Base-by-base conservation (phyloP, 2,329 filamentous ascomycete species). In the Ascochyta fabae region DNA sequence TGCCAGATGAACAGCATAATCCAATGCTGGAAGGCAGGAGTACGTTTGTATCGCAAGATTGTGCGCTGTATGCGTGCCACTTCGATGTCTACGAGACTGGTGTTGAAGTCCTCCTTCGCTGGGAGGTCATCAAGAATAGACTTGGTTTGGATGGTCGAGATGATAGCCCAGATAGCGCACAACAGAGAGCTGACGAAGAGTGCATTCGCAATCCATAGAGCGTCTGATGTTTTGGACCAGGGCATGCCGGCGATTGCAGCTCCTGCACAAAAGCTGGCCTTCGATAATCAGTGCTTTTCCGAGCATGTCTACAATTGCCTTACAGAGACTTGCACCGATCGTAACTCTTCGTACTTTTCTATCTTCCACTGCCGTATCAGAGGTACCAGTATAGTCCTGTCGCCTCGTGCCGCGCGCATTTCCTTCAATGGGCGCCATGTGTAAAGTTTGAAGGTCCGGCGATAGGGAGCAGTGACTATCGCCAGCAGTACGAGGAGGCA, bases 1-100 rank as follows among this genome's bases (percentile, higher is more conserved):
- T 70, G 68, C 69, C 68, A 72, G 26, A 69, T 59, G 52, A 70
- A 71, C 2, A 72, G 13, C 69, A 72, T 70, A 1, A 64, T 48
- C 55, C 63, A 69, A 40, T 71, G 68, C 9, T 58, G 60, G 27
- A 67, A 48, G 9, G 66, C 59, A 12, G 68, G 68, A 9, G 42
- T 65, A 22, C 59, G 62, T 48, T 61, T 66, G 35, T 66, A 70
- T 27, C 65, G 53, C 41, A 69, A 45, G 9, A 72, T 67, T 0
- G 64, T 60, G 6, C 62, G 56, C 33, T 46, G 52, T 31, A 64
- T 61, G 22, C 67, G 62, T 39, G 60, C 48, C 2, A 70, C 40
- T 35, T 71, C 69, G 8, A n/a, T 15, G 6, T 67, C 64, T 13
- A 61, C 48, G 15, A 72, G 58, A 12, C 47, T 46, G 1, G 23